Base-by-base conservation (phyloP, 768 basidiomycete species). In the Pisolithus tinctorius region DNA sequence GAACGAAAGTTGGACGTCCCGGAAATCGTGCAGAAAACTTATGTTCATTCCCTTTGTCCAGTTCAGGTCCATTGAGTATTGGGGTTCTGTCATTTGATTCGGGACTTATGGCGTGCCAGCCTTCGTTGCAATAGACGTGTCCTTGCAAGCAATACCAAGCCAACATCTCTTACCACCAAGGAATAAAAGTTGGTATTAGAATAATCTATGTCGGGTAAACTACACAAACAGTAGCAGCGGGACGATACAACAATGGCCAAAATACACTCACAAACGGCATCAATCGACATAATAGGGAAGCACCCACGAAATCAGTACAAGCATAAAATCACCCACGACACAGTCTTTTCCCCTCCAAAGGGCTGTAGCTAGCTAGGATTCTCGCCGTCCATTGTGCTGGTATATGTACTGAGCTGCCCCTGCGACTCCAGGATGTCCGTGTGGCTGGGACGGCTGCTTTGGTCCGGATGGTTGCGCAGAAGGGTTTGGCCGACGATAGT, bases 401-500 rank as follows among this genome's bases (percentile, higher is more conserved):
- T 72, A 77, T 67, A 76, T 72, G 59, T 70, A 77, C 50, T 71
- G 73, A 57, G 76, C 74, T 2, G 59, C 59, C 5, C 34, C 34
- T 29, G 72, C 48, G 30, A 62, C 56, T n/a, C 59, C 43, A 26
- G 27, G 50, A 47, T 54, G 55, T 23, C 30, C 59, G 41, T 59
- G 65, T n/a, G 66, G 45, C 39, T 30, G 43, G 16, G 55, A 49
- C 16, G 59, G 36, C 25, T 59, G 47, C 40, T 61, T 68, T 16
- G 60, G 53, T 45, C 58, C 62, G 17, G 67, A 53, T 29, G 50
- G 49, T 27, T 25, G 25, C 46, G 54, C 43, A 16, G 65, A 38
- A 23, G 61, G 60, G 49, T 62, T 66, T 39, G 74, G 71, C 38
- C 77, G 74, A 9, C 83, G 75, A 55, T 84, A 85, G 62, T 84